phyloP scores from a whole-genome alignment of 106 monocot species.

The Xerophyta viscosa region DNA sequence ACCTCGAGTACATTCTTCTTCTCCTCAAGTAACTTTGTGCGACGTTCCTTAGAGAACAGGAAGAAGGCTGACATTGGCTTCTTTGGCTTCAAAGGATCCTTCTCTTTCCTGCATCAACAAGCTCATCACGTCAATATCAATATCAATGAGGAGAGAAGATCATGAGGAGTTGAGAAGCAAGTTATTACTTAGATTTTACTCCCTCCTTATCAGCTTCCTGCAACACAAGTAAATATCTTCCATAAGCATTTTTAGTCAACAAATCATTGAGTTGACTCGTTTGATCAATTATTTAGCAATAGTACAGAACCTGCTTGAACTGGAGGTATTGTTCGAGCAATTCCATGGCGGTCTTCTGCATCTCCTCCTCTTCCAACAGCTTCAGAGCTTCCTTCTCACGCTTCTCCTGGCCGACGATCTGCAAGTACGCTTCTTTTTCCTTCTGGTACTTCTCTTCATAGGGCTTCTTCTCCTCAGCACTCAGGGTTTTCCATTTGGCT shows the following conservation, averaged over 20 bases:
- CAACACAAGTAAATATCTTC: not conserved
- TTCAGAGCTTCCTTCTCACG: constrained; percentile 84
- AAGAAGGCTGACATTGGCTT: constrained; percentile 78
- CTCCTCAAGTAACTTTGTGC: constrained; percentile 31
- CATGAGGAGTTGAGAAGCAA: not conserved
- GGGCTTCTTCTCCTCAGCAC: constrained; percentile 67
- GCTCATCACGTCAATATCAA: not conserved
- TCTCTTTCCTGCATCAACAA: constrained; percentile 53
- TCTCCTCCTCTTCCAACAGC: constrained; percentile 81
- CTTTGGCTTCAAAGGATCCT: constrained; percentile 84
- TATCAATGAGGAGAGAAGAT: not conserved
- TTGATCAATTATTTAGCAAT: not conserved
- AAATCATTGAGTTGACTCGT: not conserved
- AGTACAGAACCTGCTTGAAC: constrained; percentile 46
- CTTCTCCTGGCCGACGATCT: constrained; percentile 72
- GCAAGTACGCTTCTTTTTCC: constrained; percentile 74
- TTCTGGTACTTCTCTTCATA: constrained; percentile 82
- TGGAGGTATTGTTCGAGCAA: constrained; percentile 81
- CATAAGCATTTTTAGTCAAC: not conserved
- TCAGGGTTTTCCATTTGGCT: constrained; percentile 68
- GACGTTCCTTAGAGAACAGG: constrained; percentile 48
- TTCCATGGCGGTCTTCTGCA: constrained; percentile 80
- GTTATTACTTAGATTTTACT: constrained; percentile 32
- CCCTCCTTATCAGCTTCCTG: constrained; percentile 45
- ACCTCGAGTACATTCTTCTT: constrained; percentile 74